These are phyloP conservation scores for Didymella arachidicola DNA, from an alignment of 2,329 filamentous ascomycete genomes.

Conservation along the genomic window DNA sequence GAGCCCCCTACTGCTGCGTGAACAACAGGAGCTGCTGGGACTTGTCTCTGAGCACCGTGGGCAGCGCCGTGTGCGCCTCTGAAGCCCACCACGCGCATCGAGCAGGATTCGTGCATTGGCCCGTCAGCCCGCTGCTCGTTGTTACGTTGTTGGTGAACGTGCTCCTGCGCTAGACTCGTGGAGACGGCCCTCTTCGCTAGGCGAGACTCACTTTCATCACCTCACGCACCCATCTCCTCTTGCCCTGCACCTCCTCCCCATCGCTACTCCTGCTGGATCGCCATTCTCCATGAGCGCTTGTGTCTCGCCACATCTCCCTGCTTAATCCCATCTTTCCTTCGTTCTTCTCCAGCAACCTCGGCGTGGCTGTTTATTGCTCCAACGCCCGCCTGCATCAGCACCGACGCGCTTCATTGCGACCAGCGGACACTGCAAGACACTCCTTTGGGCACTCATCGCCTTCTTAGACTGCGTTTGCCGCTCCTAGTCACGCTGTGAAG, in stretches of 20 bases:
- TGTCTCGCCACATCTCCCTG: conserved; percentile 39
- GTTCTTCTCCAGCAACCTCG: conserved; percentile 49
- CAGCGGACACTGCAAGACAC: conserved; percentile 32
- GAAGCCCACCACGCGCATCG: background rate
- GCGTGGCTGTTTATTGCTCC: conserved; percentile 50
- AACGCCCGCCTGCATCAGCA: conserved; percentile 23
- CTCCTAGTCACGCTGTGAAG: conserved; percentile 21
- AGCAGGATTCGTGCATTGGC: conserved; percentile 7
- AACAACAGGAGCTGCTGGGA: background rate
- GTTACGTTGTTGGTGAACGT: conserved; percentile 14
- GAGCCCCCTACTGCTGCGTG: conserved; percentile 17
- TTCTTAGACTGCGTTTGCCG: conserved; percentile 20
- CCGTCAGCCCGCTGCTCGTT: conserved; percentile 1
- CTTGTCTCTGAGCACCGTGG: background rate
- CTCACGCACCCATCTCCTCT: conserved; percentile 25
- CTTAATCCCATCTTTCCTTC: conserved; percentile 48
- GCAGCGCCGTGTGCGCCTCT: background rate
- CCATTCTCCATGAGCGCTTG: conserved; percentile 37
- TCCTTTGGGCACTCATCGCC: conserved; percentile 35
- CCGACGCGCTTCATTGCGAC: conserved; percentile 24
- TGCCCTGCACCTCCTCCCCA: conserved; percentile 24
- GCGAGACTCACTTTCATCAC: conserved; percentile 21
- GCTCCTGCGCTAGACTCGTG: conserved; percentile 11
- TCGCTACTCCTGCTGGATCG: conserved; percentile 28
- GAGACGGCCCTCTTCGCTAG: conserved; percentile 13